Base-by-base conservation (phyloP, 352 stramenopile species). In the Phytophthora ohioensis region DNA sequence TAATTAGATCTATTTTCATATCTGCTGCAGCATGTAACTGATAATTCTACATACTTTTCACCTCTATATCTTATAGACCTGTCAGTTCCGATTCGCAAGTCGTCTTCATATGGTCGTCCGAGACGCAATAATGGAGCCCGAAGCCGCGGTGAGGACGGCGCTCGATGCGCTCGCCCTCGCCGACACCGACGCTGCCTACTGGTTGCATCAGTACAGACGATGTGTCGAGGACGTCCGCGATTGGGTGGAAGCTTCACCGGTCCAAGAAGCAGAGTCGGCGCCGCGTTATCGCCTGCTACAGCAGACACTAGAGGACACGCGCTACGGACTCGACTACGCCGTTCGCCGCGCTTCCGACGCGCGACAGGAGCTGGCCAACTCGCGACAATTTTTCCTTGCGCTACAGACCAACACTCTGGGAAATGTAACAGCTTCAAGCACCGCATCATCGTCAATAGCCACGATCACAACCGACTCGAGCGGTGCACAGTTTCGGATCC, bases 201-300 rank as follows among this genome's bases (percentile, higher is more conserved):
- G 68, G 62, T 71, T 75, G 68, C n/a, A 46, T 42, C 56, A 59
- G 41, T 75, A 75, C 68, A 71, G 60, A 10, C 30, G n/a, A 0
- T 54, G 42, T 3, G 38, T 65, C 3, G 32, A 65, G 27, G 38
- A 62, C 7, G 42, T 66, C 30, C 32, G 35, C 46, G 31, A 52
- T 12, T 69, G 53, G 59, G 41, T 64, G 10, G 43, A 54, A 2
- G 35, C 32, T 9, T 41, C 45, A 4, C 5, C 41, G 3, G 10
- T 17, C 9, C 43, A 54, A 21, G 58, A 71, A 38, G 31, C 46
- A 31, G 54, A 67, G 27, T 9, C 38, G 4, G 45, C 57, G 53
- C 47, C 55, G 11, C 61, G 57, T 27, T 67, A 68, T n/a, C 38
- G 54, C 7, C 39, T 63, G 2, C 54, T 76, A n/a, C 69, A 66